Conservation (phyloP, 495 filamentous ascomycete species). For the Penicillium macrosclerotiorum region DNA sequence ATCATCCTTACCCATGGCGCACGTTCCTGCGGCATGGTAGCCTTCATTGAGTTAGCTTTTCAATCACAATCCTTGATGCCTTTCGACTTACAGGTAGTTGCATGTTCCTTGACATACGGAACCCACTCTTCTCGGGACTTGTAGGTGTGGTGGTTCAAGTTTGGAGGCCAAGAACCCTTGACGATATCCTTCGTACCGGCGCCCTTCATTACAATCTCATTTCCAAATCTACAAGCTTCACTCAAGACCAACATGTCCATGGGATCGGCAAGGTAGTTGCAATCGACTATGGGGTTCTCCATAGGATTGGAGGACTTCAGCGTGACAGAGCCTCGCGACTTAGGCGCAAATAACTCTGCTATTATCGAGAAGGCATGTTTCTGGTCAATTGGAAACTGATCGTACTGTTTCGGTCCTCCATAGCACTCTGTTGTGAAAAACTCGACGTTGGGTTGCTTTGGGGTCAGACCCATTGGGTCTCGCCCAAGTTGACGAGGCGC, state of each 20-base stretch:
- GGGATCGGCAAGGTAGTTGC: constrained; percentile 47
- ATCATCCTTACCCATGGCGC: constrained; percentile 48
- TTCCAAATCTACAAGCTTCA: constrained; percentile 50
- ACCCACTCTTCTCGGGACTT: constrained; percentile 50
- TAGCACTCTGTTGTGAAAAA: constrained; percentile 54
- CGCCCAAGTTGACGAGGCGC: constrained; percentile 40
- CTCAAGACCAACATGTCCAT: constrained; percentile 47
- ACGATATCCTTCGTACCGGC: constrained; percentile 54
- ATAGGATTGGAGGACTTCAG: constrained; percentile 33
- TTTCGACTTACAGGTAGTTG: constrained; percentile 46
- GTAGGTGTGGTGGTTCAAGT: constrained; percentile 43
- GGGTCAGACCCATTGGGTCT: constrained; percentile 52
- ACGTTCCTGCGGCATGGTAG: constrained; percentile 54
- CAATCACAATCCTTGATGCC: neutral
- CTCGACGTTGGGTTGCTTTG: constrained; percentile 49
- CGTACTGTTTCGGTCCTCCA: constrained; percentile 50
- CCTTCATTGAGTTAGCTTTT: constrained; percentile 23
- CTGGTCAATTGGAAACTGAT: constrained; percentile 41
- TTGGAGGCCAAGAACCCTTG: constrained; percentile 52
- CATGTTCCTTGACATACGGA: constrained; percentile 48
- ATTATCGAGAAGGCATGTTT: constrained; percentile 44
- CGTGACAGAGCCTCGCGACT: constrained; percentile 41
- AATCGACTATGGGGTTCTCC: constrained; percentile 48
- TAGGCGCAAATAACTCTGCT: constrained; percentile 39
- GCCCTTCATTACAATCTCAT: constrained; percentile 54